These are phyloP conservation scores for Apiotrichum veenhuisii DNA, from an alignment of 1,284 basidiomycete genomes.

Conservation along the genomic window DNA sequence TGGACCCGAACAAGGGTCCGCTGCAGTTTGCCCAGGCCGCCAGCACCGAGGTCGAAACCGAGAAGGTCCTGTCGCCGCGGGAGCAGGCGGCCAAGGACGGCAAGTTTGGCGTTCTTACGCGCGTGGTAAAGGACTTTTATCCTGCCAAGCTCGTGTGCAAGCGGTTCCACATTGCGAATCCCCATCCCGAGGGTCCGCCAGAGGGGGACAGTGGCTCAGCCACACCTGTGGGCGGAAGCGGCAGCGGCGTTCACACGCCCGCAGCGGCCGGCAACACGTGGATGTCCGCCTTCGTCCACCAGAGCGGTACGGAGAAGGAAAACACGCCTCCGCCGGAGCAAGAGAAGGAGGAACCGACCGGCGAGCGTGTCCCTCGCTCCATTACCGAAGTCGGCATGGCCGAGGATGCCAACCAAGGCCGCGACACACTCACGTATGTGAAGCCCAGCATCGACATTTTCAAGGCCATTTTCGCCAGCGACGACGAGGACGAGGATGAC, in stretches of 20 bases:
- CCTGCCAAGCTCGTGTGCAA: constrained; percentile 83
- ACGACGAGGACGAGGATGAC: constrained; percentile 72
- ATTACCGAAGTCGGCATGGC: constrained; percentile 74
- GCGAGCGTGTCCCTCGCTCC: constrained; percentile 30
- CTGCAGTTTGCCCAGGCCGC: constrained; percentile 32
- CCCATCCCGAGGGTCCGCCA: constrained; percentile 56
- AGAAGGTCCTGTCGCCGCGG: constrained; percentile 61
- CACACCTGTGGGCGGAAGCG: neutral
- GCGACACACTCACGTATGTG: constrained; percentile 79
- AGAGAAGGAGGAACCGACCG: constrained; percentile 11
- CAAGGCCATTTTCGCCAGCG: constrained; percentile 89
- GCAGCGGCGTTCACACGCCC: constrained; percentile 2
- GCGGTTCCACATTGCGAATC: constrained; percentile 89
- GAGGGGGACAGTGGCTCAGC: constrained; percentile 14
- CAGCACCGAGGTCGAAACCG: constrained; percentile 50
- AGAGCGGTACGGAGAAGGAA: constrained; percentile 18
- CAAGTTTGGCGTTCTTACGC: constrained; percentile 81
- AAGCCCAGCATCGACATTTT: constrained; percentile 88
- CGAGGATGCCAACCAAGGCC: constrained; percentile 80
- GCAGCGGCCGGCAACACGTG: constrained; percentile 24
- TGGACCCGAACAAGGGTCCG: constrained; percentile 49
- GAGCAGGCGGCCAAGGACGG: constrained; percentile 75
- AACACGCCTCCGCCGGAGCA: neutral
- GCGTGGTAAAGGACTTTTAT: constrained; percentile 69
- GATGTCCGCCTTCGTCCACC: constrained; percentile 41